These are phyloP conservation scores for Apiospora aurea DNA, from an alignment of 2,329 filamentous ascomycete genomes.

Conservation along the genomic window DNA sequence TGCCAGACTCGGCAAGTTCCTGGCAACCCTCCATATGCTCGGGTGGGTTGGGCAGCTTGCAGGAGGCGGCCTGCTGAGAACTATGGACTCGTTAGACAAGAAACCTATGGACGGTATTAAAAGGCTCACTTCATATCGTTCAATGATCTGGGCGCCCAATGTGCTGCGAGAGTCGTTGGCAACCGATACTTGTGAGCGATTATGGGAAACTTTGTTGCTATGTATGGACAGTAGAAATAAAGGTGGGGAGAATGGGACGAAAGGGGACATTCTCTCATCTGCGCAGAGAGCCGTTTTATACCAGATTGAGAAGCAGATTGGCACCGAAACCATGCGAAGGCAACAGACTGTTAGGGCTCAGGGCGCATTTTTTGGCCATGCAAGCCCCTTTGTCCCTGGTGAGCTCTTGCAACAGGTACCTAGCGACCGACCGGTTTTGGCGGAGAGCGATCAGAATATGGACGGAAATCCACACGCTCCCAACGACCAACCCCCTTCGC, in stretches of 20 bases:
- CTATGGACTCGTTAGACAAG: background rate
- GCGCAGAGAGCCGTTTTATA: background rate
- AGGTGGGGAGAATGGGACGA: background rate
- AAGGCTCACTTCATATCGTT: background rate
- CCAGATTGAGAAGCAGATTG: background rate
- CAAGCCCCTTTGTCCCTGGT: too few species aligned
- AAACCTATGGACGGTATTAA: background rate
- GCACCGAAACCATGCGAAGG: background rate
- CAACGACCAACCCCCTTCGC: constrained; percentile 31
- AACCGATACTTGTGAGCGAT: background rate
- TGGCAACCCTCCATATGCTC: background rate
- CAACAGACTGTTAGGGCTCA: background rate
- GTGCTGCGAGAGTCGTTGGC: background rate
- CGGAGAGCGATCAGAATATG: constrained; percentile 31
- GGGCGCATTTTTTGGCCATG: too few species aligned
- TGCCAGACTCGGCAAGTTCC: background rate
- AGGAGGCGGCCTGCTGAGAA: background rate
- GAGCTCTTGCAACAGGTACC: too few species aligned
- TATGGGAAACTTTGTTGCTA: background rate
- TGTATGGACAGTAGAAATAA: background rate
- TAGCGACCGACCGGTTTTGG: constrained; percentile 28
- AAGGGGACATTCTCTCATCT: background rate
- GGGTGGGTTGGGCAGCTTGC: background rate
- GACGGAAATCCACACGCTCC: constrained; percentile 32
- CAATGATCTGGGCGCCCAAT: background rate